A percentile compares a stretch with the other conserved stretches of the same genome.
phyloP scores from a whole-genome alignment of 345 rosid genomes.

The Pistacia vera region DNA sequence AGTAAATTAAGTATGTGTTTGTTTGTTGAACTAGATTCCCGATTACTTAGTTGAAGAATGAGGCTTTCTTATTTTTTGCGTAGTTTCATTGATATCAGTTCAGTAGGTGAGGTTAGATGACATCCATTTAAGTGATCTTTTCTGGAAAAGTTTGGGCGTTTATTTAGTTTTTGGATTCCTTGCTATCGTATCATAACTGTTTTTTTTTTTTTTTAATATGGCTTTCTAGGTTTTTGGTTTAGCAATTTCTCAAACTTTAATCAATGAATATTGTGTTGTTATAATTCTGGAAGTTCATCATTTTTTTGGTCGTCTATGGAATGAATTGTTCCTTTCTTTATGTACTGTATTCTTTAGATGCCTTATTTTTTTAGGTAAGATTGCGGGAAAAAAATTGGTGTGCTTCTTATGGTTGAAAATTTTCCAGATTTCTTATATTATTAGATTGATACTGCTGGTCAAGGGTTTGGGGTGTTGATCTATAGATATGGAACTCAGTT shows the following conservation, averaged over 20 bases:
- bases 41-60: not conserved
- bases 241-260: not conserved
- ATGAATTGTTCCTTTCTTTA: not conserved
- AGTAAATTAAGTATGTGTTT: too few species aligned
- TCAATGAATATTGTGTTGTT: not conserved
- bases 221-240: not conserved
- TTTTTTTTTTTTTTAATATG: not conserved
- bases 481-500: not conserved
- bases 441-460: not conserved
- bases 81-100: not conserved
- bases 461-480: not conserved
- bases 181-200: not conserved
- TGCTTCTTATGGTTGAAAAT: not conserved
- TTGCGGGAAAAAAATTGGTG: not conserved
- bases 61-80: not conserved
- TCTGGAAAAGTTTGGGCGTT: not conserved
- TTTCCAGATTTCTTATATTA: not conserved
- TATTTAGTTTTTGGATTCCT: not conserved
- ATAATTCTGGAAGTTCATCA: not conserved
- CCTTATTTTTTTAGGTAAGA: not conserved
- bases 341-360: not conserved
- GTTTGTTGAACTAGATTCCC: not conserved
- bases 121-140: not conserved
- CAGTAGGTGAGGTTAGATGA: not conserved
- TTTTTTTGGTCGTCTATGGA: not conserved